Conservation (phyloP, 768 basidiomycete species). For the Amanita exitialis region DNA sequence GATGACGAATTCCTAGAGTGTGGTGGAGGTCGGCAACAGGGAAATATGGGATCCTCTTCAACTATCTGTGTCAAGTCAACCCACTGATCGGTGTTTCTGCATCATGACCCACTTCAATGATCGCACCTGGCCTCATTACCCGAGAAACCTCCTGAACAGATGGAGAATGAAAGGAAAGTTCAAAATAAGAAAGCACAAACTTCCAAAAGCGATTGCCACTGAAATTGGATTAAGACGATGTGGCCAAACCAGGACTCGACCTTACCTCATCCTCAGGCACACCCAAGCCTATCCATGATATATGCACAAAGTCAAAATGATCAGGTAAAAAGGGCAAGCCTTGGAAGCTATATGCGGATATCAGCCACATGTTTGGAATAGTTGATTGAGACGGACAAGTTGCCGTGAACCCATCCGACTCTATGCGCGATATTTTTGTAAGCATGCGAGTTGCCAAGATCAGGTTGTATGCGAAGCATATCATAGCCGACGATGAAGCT, state of each 20-base stretch:
- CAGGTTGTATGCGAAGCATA: conserved; percentile 43
- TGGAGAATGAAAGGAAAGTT: background rate
- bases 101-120: conserved; percentile 44
- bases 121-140: conserved; percentile 50
- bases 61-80: conserved; percentile 35
- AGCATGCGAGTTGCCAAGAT: conserved; percentile 24
- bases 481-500: conserved; percentile 55
- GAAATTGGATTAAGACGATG: conserved; percentile 6
- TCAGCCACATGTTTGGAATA: conserved; percentile 1
- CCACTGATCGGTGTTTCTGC: background rate
- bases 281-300: conserved; percentile 53
- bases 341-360: conserved; percentile 37
- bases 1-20: conserved; percentile 8
- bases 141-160: conserved; percentile 51
- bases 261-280: conserved; percentile 62
- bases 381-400: conserved; percentile 37
- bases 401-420: conserved; percentile 58
- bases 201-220: conserved; percentile 64
- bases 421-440: conserved; percentile 34
- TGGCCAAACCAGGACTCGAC: background rate
- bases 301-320: conserved; percentile 58
- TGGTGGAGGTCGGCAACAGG: conserved; percentile 25
- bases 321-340: conserved; percentile 47
- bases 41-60: conserved; percentile 69
- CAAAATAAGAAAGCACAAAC: conserved; percentile 21